Evolutionary conservation across 176 grass and related monocot genomes (phyloP).

Genomic region (Stipa capillata): DNA sequence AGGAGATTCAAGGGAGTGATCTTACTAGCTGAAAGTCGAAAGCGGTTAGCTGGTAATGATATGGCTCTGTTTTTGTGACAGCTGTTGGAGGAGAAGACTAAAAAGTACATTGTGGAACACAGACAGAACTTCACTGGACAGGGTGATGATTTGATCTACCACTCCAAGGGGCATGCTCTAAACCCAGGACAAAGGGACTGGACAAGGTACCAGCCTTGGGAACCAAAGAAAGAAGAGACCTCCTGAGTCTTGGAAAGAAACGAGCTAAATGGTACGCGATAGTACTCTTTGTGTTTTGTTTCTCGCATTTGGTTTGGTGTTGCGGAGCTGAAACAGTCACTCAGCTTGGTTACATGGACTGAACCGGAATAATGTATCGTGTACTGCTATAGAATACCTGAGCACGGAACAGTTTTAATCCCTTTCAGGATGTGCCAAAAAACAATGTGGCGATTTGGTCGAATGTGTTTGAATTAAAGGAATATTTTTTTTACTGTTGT

Average conservation of each 20-base stretch:
- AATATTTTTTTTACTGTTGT: not conserved
- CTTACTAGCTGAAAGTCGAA: not conserved
- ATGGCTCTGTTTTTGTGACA: not conserved
- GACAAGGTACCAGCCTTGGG: constrained; percentile 82
- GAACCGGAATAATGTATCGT: constrained; percentile 26
- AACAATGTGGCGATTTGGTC: not conserved
- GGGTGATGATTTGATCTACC: constrained; percentile 81
- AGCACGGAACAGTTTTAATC: not conserved
- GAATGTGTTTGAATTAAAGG: not conserved
- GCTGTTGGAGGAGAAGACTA: constrained; percentile 65
- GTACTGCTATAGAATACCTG: not conserved
- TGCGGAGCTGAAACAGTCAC: not conserved
- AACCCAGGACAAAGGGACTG: constrained; percentile 74
- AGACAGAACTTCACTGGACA: constrained; percentile 79
- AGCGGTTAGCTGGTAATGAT: not conserved
- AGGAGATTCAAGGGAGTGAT: not conserved
- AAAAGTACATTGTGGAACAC: constrained; percentile 63
- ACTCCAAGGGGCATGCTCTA: constrained; percentile 81
- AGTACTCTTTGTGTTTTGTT: constrained; percentile 4
- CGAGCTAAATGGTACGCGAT: not conserved
- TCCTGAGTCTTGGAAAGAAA: too few species aligned
- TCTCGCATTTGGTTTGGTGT: not conserved
- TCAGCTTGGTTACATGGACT: not conserved
- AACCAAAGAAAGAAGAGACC: constrained; percentile 54
- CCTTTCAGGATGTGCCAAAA: not conserved